phyloP scores from a whole-genome alignment of 129 eudicot genomes.

The Chrysanthemum makinoi region DNA sequence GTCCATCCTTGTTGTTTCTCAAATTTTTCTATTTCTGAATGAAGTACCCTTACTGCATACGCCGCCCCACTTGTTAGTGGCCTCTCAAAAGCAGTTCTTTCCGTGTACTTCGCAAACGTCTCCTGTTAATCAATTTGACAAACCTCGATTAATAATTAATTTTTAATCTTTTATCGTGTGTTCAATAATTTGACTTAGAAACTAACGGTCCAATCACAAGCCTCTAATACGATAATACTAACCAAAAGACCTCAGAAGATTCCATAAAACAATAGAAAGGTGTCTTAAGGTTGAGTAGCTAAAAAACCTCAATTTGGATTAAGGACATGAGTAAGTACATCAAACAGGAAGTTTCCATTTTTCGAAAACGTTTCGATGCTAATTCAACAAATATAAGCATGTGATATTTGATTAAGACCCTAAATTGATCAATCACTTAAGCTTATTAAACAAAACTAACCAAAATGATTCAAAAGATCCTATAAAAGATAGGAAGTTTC shows the following conservation, averaged over 20 bases:
- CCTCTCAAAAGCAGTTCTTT: conserved; percentile 94
- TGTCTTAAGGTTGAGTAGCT: not conserved
- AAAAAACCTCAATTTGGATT: conserved; percentile 9
- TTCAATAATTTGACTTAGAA: not conserved
- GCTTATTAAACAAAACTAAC: too few relatives aligned
- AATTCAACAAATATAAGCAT: too few relatives aligned
- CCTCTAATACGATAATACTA: conserved; percentile 5
- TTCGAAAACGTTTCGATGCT: not conserved
- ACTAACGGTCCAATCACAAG: not conserved
- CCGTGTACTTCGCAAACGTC: conserved; percentile 85
- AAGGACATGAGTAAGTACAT: not conserved
- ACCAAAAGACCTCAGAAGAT: conserved; percentile 10
- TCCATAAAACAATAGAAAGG: too few relatives aligned
- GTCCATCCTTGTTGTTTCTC: conserved; percentile 96
- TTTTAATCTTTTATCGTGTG: too few relatives aligned
- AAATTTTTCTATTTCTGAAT: conserved; percentile 84
- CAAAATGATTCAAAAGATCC: too few relatives aligned
- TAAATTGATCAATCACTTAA: too few relatives aligned
- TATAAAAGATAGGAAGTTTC: not conserved
- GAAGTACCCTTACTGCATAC: conserved; percentile 93
- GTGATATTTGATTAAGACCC: too few relatives aligned
- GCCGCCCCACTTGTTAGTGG: conserved; percentile 99
- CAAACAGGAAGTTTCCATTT: conserved; percentile 15
- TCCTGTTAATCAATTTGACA: conserved; percentile 39
- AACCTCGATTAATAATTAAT: not conserved